Conservation (phyloP, 441 rosid genomes). For the Brassica balearica region DNA sequence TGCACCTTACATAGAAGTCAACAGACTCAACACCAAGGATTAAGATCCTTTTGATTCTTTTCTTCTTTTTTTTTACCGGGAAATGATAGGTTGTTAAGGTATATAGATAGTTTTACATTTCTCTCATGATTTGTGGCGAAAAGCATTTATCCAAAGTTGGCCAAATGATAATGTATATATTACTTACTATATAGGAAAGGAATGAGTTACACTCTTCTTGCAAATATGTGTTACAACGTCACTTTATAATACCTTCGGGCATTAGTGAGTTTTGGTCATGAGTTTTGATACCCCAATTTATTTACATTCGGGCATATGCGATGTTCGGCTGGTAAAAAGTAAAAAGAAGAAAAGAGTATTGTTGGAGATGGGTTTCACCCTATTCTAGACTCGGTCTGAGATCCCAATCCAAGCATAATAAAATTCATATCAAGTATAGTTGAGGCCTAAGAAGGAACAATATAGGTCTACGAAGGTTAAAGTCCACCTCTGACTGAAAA, state of each 20-base stretch:
- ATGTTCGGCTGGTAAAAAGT: too few species aligned
- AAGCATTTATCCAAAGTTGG: neutral
- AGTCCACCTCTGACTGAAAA: too few species aligned
- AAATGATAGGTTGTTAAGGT: conserved; percentile 21
- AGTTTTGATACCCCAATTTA: neutral
- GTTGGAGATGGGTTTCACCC: too few species aligned
- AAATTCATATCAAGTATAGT: too few species aligned
- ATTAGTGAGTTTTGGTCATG: neutral
- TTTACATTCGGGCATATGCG: too few species aligned
- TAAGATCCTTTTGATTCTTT: conserved; percentile 14
- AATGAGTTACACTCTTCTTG: neutral
- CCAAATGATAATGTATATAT: conserved; percentile 10
- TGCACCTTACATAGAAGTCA: conserved; percentile 43
- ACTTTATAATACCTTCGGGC: neutral
- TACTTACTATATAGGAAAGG: conserved; percentile 15
- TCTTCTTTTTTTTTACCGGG: neutral
- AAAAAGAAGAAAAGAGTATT: too few species aligned
- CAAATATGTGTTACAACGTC: neutral
- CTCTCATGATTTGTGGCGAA: neutral
- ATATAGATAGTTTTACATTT: conserved; percentile 12
- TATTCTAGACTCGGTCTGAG: too few species aligned
- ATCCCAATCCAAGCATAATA: too few species aligned
- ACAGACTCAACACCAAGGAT: neutral
- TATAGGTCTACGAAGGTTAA: too few species aligned
- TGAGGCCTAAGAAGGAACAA: too few species aligned